Evolutionary conservation across 202 grass and related monocot genomes (phyloP).

Genomic region (Setaria italica): DNA sequence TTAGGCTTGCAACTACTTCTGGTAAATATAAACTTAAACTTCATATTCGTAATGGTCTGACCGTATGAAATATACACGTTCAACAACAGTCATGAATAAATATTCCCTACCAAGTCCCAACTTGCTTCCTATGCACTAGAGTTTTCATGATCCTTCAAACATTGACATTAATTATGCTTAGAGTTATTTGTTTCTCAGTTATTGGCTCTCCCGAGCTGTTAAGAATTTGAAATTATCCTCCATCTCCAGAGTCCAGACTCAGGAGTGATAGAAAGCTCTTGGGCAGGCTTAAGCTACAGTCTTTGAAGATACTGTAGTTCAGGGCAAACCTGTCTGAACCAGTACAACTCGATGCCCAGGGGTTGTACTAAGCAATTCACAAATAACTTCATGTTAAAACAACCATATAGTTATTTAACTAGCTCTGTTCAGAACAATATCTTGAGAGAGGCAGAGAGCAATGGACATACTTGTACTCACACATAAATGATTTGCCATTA

Average conservation of each 20-base stretch:
- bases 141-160: conserved; percentile 34
- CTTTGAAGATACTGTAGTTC: conserved; percentile 13
- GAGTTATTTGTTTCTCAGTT: neutral
- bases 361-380: conserved; percentile 17
- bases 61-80: conserved; percentile 24
- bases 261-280: neutral
- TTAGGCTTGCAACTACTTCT: conserved; percentile 35
- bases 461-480: conserved; percentile 94
- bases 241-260: conserved; percentile 1
- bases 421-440: conserved; percentile 29
- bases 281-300: neutral
- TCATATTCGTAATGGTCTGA: neutral
- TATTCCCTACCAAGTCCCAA: neutral
- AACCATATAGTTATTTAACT: conserved; percentile 22
- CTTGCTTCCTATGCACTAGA: neutral
- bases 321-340: neutral
- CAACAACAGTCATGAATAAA: neutral
- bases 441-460: conserved; percentile 35
- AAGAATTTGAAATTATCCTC: conserved; percentile 14
- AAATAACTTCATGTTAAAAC: conserved; percentile 40
- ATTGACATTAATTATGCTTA: conserved; percentile 36
- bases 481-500: conserved; percentile 88
- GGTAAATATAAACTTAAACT: conserved; percentile 24
- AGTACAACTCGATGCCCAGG: neutral
- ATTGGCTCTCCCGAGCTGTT: neutral